Percentiles rank a stretch among this genome's conserved stretches.
phyloP scores from a whole-genome alignment of 441 rosid species.

The Gossypium schwendimanii region DNA sequence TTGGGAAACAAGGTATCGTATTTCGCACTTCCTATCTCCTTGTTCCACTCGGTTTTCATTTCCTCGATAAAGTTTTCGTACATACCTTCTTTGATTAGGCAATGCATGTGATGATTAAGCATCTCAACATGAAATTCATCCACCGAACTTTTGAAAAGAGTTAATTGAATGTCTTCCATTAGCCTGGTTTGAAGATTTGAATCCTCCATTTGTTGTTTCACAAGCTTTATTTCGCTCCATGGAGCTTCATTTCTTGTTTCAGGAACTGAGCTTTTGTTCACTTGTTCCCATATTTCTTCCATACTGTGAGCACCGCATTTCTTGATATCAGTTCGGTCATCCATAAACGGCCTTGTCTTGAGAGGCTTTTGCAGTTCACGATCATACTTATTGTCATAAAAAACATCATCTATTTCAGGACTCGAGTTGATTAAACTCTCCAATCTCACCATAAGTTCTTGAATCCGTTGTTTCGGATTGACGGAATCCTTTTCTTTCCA shows the following conservation, averaged over 20 bases:
- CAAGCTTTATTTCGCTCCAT: slow-evolving; percentile 16
- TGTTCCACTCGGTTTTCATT: slow-evolving; percentile 18
- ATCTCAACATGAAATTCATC: slow-evolving; percentile 17
- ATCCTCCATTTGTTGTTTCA: slow-evolving; percentile 40
- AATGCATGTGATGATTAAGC: slow-evolving; percentile 16
- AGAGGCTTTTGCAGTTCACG: slow-evolving; percentile 5
- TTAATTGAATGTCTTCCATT: slow-evolving; percentile 34
- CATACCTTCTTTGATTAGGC: slow-evolving; percentile 24
- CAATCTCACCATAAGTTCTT: slow-evolving; percentile 32
- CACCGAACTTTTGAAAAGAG: slow-evolving; percentile 30
- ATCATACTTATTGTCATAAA: slow-evolving; percentile 13
- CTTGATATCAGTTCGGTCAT: background rate
- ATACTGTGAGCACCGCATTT: slow-evolving; percentile 14
- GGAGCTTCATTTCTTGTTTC: slow-evolving; percentile 20
- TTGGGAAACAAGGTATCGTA: slow-evolving; percentile 13
- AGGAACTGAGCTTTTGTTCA: slow-evolving; percentile 23
- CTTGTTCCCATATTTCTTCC: slow-evolving; percentile 37
- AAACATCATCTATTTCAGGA: slow-evolving; percentile 20
- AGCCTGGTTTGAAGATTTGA: slow-evolving; percentile 23
- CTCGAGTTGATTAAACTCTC: slow-evolving; percentile 35
- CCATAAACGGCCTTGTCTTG: background rate
- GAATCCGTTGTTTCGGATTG: slow-evolving; percentile 29
- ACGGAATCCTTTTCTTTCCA: slow-evolving; percentile 27
- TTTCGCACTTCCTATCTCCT: slow-evolving; percentile 18
- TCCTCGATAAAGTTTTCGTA: slow-evolving; percentile 19